Evolutionary conservation across 306 rosid species (phyloP).

Genomic region (Begonia peltatifolia): DNA sequence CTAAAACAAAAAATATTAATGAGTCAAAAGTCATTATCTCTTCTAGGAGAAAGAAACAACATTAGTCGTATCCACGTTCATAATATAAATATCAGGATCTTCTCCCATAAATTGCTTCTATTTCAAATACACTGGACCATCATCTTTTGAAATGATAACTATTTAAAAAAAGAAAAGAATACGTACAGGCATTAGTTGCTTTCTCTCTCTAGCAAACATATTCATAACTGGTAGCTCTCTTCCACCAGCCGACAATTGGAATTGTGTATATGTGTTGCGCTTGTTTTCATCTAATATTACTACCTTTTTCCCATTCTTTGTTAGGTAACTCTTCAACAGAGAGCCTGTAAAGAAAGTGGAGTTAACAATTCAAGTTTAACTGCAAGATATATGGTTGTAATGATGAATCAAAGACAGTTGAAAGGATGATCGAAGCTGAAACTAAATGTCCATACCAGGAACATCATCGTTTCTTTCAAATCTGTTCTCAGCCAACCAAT

Average conservation of each 20-base stretch:
- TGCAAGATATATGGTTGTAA: neutral
- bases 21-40: too few relatives aligned
- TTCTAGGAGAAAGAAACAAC: too few relatives aligned
- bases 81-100: neutral
- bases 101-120: too few relatives aligned
- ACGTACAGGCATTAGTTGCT: constrained; percentile 43
- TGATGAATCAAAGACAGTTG: too few relatives aligned
- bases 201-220: constrained; percentile 46
- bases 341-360: constrained; percentile 22
- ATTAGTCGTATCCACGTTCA: too few relatives aligned
- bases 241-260: constrained; percentile 18
- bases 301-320: constrained; percentile 33
- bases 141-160: neutral
- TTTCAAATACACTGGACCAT: neutral
- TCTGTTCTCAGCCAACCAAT: constrained; percentile 30
- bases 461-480: constrained; percentile 33
- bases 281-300: constrained; percentile 39
- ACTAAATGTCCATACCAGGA: constrained; percentile 26
- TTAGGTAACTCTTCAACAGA: constrained; percentile 15
- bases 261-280: constrained; percentile 34
- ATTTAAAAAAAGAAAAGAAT: neutral
- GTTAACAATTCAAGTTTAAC: neutral
- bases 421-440: too few relatives aligned
- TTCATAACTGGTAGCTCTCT: constrained; percentile 33
- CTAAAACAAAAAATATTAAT: too few relatives aligned